Percentiles rank a stretch among this genome's conserved stretches.
Conservation (phyloP, 1,284 basidiomycete genomes). For the Cutaneotrichosporon daszewskae region DNA sequence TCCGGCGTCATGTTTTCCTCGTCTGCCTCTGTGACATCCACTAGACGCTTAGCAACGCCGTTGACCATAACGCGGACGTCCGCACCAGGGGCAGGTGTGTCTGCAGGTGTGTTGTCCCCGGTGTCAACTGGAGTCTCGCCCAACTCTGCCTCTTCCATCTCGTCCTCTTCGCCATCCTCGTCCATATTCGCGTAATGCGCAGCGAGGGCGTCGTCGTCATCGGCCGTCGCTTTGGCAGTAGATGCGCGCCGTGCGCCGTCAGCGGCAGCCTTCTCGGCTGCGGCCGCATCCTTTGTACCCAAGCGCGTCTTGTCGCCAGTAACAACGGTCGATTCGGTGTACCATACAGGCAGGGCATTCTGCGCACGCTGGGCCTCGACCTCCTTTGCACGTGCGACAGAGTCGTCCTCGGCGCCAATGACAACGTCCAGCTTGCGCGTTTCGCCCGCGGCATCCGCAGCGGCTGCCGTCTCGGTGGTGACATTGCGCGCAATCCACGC, state of each 20-base stretch:
- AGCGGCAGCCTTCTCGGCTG: slow-evolving; percentile 7
- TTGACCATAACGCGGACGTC: slow-evolving; percentile 27
- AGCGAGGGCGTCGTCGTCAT: slow-evolving; percentile 29
- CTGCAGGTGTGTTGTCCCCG: not conserved
- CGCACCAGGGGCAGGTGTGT: not conserved
- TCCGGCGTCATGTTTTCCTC: slow-evolving; percentile 47
- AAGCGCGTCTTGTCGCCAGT: slow-evolving; percentile 83
- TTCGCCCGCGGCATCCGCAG: slow-evolving; percentile 59
- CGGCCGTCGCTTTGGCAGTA: slow-evolving; percentile 7
- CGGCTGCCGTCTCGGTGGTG: slow-evolving; percentile 55
- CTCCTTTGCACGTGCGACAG: slow-evolving; percentile 64
- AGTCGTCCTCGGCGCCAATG: slow-evolving; percentile 72
- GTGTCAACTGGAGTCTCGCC: not conserved
- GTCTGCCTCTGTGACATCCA: slow-evolving; percentile 44
- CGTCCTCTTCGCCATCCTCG: slow-evolving; percentile 22
- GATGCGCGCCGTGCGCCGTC: slow-evolving; percentile 4
- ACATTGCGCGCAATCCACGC: slow-evolving; percentile 44
- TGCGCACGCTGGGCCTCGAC: slow-evolving; percentile 77
- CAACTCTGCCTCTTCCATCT: slow-evolving; percentile 12
- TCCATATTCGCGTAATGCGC: slow-evolving; percentile 31
- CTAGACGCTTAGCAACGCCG: slow-evolving; percentile 37
- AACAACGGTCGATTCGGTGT: slow-evolving; percentile 89
- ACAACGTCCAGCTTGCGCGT: slow-evolving; percentile 58
- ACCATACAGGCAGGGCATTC: slow-evolving; percentile 88
- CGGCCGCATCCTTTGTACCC: slow-evolving; percentile 49